These are phyloP conservation scores for Lachnellula hyalina DNA, from an alignment of 2,329 filamentous ascomycete genomes.

Conservation along the genomic window DNA sequence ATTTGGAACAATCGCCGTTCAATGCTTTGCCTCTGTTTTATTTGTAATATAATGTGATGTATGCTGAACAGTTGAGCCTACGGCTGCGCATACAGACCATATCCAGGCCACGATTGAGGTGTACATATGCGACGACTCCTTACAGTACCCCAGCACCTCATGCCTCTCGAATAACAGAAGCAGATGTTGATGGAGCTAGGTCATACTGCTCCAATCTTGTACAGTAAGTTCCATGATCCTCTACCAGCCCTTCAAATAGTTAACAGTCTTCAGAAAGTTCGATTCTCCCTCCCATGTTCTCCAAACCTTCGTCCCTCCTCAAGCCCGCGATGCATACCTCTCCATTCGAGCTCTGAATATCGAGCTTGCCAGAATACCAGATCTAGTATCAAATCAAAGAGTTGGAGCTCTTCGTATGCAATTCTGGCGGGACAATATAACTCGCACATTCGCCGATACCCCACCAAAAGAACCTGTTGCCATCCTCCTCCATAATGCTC, in stretches of 20 bases:
- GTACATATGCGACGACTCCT: constrained; percentile 28
- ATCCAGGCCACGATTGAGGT: constrained; percentile 10
- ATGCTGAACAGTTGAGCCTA: constrained; percentile 20
- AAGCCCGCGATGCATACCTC: constrained; percentile 76
- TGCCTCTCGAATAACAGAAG: constrained; percentile 28
- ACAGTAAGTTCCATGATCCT: constrained; percentile 21
- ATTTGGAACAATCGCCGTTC: constrained; percentile 12
- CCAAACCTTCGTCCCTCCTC: constrained; percentile 73
- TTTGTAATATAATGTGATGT: constrained; percentile 24
- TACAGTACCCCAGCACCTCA: constrained; percentile 30
- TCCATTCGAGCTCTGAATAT: constrained; percentile 90
- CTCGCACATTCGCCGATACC: constrained; percentile 67
- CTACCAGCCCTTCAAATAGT: not conserved
- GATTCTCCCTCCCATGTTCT: constrained; percentile 87
- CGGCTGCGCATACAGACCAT: constrained; percentile 18
- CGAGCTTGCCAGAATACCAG: constrained; percentile 83
- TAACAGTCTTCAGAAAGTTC: constrained; percentile 57
- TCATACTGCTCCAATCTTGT: constrained; percentile 32
- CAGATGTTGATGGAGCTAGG: constrained; percentile 30
- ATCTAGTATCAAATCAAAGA: constrained; percentile 80
- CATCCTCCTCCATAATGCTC: constrained; percentile 69
- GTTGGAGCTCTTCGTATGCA: constrained; percentile 87
- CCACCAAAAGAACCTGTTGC: constrained; percentile 91
- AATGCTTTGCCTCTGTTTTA: constrained; percentile 2
- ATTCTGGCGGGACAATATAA: constrained; percentile 87